Evolutionary conservation across 139 green algal genomes (phyloP).

Genomic region (Chlorella sp.): DNA sequence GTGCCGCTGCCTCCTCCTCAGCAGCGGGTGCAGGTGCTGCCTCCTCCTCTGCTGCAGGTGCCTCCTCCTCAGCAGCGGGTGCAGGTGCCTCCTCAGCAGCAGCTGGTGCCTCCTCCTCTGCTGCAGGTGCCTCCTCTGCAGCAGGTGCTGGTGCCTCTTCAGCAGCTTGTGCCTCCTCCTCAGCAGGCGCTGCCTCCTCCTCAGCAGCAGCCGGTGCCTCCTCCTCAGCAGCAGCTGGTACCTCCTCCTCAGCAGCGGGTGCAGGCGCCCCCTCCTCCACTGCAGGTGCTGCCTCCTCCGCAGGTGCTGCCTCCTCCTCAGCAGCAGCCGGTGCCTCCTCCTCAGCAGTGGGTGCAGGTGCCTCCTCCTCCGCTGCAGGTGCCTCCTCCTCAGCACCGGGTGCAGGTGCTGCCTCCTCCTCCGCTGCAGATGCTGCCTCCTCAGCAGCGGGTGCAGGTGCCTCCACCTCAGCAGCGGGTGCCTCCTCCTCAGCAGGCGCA

Average conservation of each 20-base stretch:
- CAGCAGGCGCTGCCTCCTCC: not conserved
- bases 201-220: not conserved
- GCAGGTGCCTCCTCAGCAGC: no score
- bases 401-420: not conserved
- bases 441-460: not conserved
- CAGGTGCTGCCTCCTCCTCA: not conserved
- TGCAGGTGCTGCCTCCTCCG: not conserved
- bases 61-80: no score
- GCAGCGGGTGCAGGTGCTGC: no score
- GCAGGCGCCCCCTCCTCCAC: not conserved
- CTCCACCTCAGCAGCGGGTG: not conserved
- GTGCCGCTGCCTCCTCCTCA: no score
- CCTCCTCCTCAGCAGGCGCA: not conserved
- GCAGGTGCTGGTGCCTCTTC: not conserved
- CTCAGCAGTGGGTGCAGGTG: not conserved
- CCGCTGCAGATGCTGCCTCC: not conserved
- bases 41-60: no score
- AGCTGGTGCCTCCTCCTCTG: not conserved
- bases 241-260: not conserved
- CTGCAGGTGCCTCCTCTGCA: not conserved
- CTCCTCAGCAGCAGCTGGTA: not conserved
- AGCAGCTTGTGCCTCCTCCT: not conserved
- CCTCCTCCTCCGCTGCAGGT: not conserved
- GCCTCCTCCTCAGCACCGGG: no score
- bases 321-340: conserved; percentile 1